Evolutionary conservation across 352 stramenopile species (phyloP).

Genomic region (Discostella stelligera): DNA sequence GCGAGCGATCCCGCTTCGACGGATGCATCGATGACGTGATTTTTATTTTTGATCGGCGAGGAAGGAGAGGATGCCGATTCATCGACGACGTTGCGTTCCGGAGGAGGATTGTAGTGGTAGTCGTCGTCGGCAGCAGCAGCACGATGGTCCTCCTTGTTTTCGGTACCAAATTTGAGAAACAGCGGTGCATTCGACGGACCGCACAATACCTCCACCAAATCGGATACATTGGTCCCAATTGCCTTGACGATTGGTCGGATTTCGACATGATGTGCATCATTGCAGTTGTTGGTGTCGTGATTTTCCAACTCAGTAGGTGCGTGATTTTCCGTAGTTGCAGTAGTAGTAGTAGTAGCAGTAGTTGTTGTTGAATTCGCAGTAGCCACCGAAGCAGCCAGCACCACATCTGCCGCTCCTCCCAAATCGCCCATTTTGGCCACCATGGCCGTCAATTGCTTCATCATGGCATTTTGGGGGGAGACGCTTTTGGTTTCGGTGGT

Average conservation of each 20-base stretch:
- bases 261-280: background rate
- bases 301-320: background rate
- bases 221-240: slow-evolving; percentile 61
- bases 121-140: too few species aligned
- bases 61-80: slow-evolving; percentile 1
- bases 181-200: slow-evolving; percentile 40
- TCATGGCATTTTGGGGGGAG: slow-evolving; percentile 47
- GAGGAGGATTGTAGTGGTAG: background rate
- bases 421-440: slow-evolving; percentile 72
- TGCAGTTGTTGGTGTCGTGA: background rate
- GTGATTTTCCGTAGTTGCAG: background rate
- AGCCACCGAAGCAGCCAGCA: background rate
- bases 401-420: slow-evolving; percentile 39
- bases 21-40: slow-evolving; percentile 26
- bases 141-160: slow-evolving; percentile 5
- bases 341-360: background rate
- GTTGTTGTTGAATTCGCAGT: background rate
- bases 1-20: slow-evolving; percentile 45
- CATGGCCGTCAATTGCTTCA: slow-evolving; percentile 64
- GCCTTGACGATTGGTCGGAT: slow-evolving; percentile 56
- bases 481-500: slow-evolving; percentile 35
- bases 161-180: slow-evolving; percentile 51
- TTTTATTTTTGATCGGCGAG: slow-evolving; percentile 5
- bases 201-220: slow-evolving; percentile 64
- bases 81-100: background rate